Percentiles rank a stretch among this genome's conserved stretches.
phyloP scores from a whole-genome alignment of 345 rosid genomes.

The Zanthoxylum bungeanum region DNA sequence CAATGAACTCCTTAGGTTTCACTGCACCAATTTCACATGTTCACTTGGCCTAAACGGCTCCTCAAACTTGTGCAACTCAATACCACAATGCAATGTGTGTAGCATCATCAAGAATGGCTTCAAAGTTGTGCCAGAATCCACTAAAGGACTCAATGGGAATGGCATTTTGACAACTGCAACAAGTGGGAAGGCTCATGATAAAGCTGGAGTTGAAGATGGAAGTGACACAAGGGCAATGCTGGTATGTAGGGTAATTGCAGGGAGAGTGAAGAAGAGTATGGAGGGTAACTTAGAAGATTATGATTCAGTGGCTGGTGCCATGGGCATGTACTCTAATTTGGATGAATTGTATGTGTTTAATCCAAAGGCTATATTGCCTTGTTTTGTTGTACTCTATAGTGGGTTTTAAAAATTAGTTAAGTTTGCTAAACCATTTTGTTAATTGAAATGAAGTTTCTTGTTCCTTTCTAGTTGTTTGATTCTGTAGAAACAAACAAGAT shows the following conservation, averaged over 20 bases:
- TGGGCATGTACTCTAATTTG: slow-evolving; percentile 54
- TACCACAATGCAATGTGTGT: slow-evolving; percentile 52
- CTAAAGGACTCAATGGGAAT: slow-evolving; percentile 7
- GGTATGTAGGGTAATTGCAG: slow-evolving; percentile 76
- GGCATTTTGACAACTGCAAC: slow-evolving; percentile 77
- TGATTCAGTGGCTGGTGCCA: slow-evolving; percentile 56
- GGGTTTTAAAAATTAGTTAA: slow-evolving; percentile 28
- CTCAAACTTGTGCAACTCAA: slow-evolving; percentile 56
- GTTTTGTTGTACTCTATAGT: slow-evolving; percentile 72
- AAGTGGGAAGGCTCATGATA: slow-evolving; percentile 74
- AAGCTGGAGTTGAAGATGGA: slow-evolving; percentile 25
- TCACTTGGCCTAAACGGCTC: slow-evolving; percentile 61
- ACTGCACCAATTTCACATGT: slow-evolving; percentile 56
- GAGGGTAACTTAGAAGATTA: slow-evolving; percentile 47
- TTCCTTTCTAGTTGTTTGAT: slow-evolving; percentile 6
- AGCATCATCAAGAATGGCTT: slow-evolving; percentile 67
- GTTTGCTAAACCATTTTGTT: neutral
- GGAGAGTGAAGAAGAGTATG: slow-evolving; percentile 58
- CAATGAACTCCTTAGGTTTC: slow-evolving; percentile 76
- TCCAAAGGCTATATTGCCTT: slow-evolving; percentile 69
- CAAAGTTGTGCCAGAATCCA: slow-evolving; percentile 24
- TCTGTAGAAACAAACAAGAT: neutral
- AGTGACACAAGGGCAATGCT: slow-evolving; percentile 63
- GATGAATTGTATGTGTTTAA: slow-evolving; percentile 69
- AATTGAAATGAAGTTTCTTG: neutral